These are phyloP conservation scores for Purpureocillium lavendulum DNA, from an alignment of 2,329 filamentous ascomycete species.

Conservation along the genomic window DNA sequence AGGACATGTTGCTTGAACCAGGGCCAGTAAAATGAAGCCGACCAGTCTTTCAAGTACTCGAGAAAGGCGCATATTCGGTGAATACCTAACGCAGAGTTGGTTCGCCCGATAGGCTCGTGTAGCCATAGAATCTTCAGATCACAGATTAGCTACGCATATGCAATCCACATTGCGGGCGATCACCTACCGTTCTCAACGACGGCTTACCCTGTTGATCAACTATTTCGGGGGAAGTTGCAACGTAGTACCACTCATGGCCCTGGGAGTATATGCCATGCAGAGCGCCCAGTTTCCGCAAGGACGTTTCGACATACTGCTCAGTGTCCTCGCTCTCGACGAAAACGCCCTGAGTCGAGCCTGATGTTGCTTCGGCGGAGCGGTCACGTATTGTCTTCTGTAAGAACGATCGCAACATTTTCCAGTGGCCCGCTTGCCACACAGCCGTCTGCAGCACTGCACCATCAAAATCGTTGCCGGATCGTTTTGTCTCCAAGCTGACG, in stretches of 20 bases:
- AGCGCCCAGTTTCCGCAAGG: background rate
- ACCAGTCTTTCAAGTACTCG: constrained; percentile 1
- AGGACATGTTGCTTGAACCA: constrained; percentile 1
- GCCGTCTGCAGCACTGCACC: constrained; percentile 10
- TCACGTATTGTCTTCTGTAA: background rate
- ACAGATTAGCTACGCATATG: background rate
- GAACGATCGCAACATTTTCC: constrained; percentile 2
- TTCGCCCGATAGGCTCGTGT: background rate
- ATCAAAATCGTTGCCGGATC: constrained; percentile 6
- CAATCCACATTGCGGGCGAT: background rate
- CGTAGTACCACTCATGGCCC: constrained; percentile 1
- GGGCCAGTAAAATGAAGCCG: constrained; percentile 1
- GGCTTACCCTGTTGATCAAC: background rate
- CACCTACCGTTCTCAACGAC: background rate
- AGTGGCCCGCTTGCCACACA: constrained; percentile 13
- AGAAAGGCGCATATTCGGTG: background rate
- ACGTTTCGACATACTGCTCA: background rate
- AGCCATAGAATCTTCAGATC: constrained; percentile 1
- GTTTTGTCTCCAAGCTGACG: constrained; percentile 13
- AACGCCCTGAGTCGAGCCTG: background rate
- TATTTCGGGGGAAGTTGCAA: background rate
- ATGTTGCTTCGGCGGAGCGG: background rate
- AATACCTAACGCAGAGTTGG: background rate
- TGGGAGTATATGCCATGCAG: background rate
- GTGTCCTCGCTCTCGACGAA: background rate